Conservation (phyloP, 116 monocot species). For the Dioscorea cayenensis region DNA sequence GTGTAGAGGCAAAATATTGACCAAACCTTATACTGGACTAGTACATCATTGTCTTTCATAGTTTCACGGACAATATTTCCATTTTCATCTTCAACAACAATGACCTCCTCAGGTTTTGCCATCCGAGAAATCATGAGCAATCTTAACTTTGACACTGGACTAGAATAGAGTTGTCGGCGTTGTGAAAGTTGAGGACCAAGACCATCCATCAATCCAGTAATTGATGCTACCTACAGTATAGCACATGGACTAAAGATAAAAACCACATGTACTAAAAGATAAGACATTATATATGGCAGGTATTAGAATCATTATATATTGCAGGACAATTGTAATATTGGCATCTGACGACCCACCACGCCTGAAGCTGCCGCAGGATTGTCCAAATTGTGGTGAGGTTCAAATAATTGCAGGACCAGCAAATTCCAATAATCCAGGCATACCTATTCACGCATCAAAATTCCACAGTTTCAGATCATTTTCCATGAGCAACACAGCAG, state of each 20-base stretch:
- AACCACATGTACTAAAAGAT: not conserved
- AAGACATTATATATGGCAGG: too few relatives aligned
- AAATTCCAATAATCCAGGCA: slow-evolving; percentile 99
- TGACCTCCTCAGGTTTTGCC: slow-evolving; percentile 99
- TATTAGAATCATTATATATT: not conserved
- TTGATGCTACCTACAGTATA: slow-evolving; percentile 20
- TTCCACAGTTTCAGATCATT: not conserved
- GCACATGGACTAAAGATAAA: not conserved
- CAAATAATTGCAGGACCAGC: slow-evolving; percentile 84
- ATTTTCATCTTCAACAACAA: slow-evolving; percentile 99
- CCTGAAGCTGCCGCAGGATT: slow-evolving; percentile 64
- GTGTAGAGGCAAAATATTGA: not conserved
- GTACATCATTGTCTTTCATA: slow-evolving; percentile 98
- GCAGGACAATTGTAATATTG: not conserved
- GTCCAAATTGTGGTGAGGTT: slow-evolving; percentile 66
- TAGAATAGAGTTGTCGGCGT: slow-evolving; percentile 79
- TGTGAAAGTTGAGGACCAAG: slow-evolving; percentile 58
- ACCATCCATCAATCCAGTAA: slow-evolving; percentile 86
- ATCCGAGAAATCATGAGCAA: slow-evolving; percentile 98
- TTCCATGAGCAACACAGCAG: not conserved
- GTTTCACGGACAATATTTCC: slow-evolving; percentile 99
- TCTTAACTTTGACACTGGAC: slow-evolving; percentile 83
- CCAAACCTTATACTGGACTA: slow-evolving; percentile 95
- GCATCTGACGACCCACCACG: slow-evolving; percentile 85
- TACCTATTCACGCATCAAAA: slow-evolving; percentile 37